A percentile compares a stretch with the other conserved stretches of the same genome.
Evolutionary conservation across 768 basidiomycete species (phyloP).

Genomic region (Podaxis sp.): DNA sequence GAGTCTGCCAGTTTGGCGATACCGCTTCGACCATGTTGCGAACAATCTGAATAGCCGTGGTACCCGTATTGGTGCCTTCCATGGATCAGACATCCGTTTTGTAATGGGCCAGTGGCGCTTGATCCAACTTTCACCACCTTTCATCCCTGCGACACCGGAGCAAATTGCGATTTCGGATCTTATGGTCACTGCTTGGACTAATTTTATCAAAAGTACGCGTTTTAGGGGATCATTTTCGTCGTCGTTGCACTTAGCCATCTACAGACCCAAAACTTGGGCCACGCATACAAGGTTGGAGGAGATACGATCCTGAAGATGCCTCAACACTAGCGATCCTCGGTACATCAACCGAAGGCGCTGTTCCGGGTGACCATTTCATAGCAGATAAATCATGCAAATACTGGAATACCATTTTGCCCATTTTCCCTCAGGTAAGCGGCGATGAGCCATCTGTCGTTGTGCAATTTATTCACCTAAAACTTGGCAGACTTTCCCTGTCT

Average conservation of each 20-base stretch:
- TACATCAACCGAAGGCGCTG: constrained; percentile 18
- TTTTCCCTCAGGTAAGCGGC: constrained; percentile 22
- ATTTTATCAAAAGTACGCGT: constrained; percentile 28
- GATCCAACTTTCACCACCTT: constrained; percentile 26
- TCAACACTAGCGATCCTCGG: constrained; percentile 26
- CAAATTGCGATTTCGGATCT: constrained; percentile 27
- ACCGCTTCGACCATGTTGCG: constrained; percentile 29
- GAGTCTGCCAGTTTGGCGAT: constrained; percentile 24
- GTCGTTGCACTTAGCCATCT: background rate
- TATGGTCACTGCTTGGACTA: constrained; percentile 32
- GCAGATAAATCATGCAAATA: constrained; percentile 24
- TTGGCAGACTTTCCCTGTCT: background rate
- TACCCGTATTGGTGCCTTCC: constrained; percentile 27
- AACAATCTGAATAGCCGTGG: constrained; percentile 28
- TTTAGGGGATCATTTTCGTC: background rate
- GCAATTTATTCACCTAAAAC: background rate
- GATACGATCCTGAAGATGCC: constrained; percentile 21
- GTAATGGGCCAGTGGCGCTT: constrained; percentile 30
- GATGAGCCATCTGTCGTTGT: constrained; percentile 2
- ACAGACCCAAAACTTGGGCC: constrained; percentile 25
- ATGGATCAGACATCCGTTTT: constrained; percentile 27
- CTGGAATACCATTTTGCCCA: constrained; percentile 27
- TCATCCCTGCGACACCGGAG: constrained; percentile 23
- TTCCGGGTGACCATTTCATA: constrained; percentile 22
- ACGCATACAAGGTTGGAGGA: constrained; percentile 24